Conservation (phyloP, 805 yeast species). For the Saccharomyces kudriavzevii region DNA sequence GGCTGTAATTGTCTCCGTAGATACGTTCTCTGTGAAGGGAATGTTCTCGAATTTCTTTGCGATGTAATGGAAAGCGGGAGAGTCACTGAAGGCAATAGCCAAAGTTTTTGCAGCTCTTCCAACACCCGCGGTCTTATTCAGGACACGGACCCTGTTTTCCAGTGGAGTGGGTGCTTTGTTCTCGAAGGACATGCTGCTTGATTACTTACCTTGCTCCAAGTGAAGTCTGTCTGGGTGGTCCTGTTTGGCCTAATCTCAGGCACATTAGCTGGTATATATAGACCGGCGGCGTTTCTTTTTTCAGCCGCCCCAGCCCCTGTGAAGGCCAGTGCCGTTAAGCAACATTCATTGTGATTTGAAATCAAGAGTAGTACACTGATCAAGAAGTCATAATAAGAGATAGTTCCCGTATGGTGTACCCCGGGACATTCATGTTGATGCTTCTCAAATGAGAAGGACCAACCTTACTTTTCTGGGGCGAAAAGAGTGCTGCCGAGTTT, state of each 20-base stretch:
- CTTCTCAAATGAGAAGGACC: no score
- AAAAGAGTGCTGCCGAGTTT: no score
- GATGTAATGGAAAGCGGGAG: constrained; percentile 23
- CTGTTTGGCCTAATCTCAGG: neutral
- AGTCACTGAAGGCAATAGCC: constrained; percentile 22
- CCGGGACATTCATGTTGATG: no score
- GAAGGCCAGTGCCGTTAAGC: neutral
- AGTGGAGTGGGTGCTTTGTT: neutral
- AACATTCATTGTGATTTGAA: neutral
- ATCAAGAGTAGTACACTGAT: neutral
- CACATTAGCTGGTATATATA: neutral
- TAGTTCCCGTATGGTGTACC: no score
- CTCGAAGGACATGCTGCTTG: neutral
- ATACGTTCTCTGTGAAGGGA: constrained; percentile 16
- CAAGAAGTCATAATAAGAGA: no score
- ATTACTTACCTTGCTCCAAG: neutral
- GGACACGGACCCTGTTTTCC: neutral
- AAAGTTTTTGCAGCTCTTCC: constrained; percentile 21
- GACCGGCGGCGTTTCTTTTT: neutral
- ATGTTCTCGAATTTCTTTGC: constrained; percentile 26
- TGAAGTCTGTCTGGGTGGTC: neutral
- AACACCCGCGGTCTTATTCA: constrained; percentile 16
- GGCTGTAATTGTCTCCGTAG: constrained; percentile 19
- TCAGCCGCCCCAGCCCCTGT: neutral
- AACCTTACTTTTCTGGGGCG: no score